Base-by-base conservation (phyloP, 768 basidiomycete species). In the Pluteus cervinus region DNA sequence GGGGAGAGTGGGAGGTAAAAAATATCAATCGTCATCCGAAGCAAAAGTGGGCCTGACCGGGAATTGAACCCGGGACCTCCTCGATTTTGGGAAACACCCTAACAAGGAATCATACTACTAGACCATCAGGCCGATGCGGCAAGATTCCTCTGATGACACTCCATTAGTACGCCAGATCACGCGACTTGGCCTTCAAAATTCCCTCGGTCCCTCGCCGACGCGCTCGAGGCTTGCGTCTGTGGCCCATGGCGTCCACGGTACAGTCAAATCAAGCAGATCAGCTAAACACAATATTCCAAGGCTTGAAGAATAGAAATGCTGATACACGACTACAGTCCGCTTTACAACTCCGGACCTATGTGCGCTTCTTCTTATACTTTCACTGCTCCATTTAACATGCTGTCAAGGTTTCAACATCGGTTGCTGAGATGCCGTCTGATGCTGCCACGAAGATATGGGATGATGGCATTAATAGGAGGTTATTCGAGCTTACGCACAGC, bases 401-500 rank as follows among this genome's bases (percentile, higher is more conserved):
- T 32, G 30, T 39, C 14, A 50, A 91, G 89, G 81, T 90, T 16
- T 72, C 76, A 7, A 75, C 75, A 22, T 76, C 76, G 4, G 73
- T 87, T 3, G 73, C 81, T 6, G 88, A 91, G 53, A 81, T 88
- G 75, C 77, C 85, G 7, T 78, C 86, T 1, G 88, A 90, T 47
- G 78, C 78, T 9, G 81, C 82, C 7, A 74, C 79, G 1, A 87
- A 88, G 54, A 63, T 90, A 33, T 91, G 87, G 86, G 86, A 90
- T 44, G 83, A 88, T 46, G 79, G 77, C 39, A 83, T 93, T 48
- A 90, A 81, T 54, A 72, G 76, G 44, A 66, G 79, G 24, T 65
- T 93, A 37, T 88, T 90, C 53, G 82, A 86, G 47, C 72, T 91
- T 30, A 81, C 86, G 40, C 88, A 92, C 53, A 86, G 85, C 50